Evolutionary conservation across 2,329 filamentous ascomycete species (phyloP).

Genomic region (Cercospora sp.): DNA sequence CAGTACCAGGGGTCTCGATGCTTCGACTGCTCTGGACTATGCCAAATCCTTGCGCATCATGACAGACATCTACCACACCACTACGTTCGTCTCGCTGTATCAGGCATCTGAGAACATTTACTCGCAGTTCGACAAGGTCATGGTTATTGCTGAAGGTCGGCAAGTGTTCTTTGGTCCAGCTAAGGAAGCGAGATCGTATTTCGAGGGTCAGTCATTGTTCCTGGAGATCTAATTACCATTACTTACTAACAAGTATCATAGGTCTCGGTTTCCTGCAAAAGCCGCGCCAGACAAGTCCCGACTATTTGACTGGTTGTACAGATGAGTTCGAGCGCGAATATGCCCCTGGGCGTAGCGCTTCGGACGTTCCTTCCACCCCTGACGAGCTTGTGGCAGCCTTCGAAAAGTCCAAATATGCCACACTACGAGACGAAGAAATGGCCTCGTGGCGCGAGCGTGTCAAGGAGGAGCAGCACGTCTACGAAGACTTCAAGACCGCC

Average conservation of each 20-base stretch:
- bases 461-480: slow-evolving; percentile 63
- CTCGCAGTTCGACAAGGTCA: slow-evolving; percentile 81
- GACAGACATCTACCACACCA: slow-evolving; percentile 80
- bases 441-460: slow-evolving; percentile 65
- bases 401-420: slow-evolving; percentile 61
- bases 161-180: slow-evolving; percentile 75
- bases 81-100: slow-evolving; percentile 83
- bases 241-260: no score
- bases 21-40: slow-evolving; percentile 53
- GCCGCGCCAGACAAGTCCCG: slow-evolving; percentile 75
- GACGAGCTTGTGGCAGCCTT: slow-evolving; percentile 70
- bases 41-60: slow-evolving; percentile 55
- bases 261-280: slow-evolving; percentile 66
- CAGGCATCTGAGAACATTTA: slow-evolving; percentile 79
- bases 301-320: slow-evolving; percentile 80
- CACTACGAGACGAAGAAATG: slow-evolving; percentile 66
- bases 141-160: slow-evolving; percentile 74
- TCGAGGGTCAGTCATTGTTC: slow-evolving; percentile 54
- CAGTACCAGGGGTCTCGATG: slow-evolving; percentile 51
- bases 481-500: slow-evolving; percentile 75
- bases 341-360: slow-evolving; percentile 63
- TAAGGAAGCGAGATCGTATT: slow-evolving; percentile 68
- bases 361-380: slow-evolving; percentile 68
- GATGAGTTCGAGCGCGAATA: slow-evolving; percentile 83
- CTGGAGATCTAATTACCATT: no score